Conservation (phyloP, 768 basidiomycete species). For the Lenzites betulinus region DNA sequence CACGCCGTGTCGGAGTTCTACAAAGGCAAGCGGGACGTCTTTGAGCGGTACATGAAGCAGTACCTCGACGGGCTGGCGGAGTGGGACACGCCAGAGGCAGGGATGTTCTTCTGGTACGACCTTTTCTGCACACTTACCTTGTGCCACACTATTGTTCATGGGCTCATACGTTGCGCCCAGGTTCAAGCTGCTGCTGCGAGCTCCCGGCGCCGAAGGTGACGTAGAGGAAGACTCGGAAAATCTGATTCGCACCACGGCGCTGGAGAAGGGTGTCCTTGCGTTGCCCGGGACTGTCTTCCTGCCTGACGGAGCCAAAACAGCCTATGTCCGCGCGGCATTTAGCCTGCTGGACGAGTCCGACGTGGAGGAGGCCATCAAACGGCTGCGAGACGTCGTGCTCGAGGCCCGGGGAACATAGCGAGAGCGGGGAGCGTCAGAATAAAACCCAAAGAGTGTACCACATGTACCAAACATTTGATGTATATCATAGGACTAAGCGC, state of each 20-base stretch:
- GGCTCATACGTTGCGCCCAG: constrained; percentile 36
- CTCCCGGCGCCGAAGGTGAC: constrained; percentile 32
- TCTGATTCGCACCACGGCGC: constrained; percentile 73
- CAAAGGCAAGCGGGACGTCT: constrained; percentile 70
- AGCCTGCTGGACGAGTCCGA: constrained; percentile 68
- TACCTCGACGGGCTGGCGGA: constrained; percentile 77
- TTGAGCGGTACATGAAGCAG: constrained; percentile 73
- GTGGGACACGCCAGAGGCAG: constrained; percentile 72
- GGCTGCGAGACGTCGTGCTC: constrained; percentile 46
- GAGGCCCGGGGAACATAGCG: constrained; percentile 22
- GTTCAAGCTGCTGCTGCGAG: constrained; percentile 74
- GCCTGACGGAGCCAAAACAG: constrained; percentile 68
- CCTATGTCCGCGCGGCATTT: constrained; percentile 87
- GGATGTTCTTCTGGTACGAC: constrained; percentile 88
- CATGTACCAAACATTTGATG: neutral
- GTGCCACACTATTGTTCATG: neutral
- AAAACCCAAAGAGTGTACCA: neutral
- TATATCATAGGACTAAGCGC: constrained; percentile 1
- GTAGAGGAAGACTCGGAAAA: constrained; percentile 50
- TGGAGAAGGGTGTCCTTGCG: constrained; percentile 82
- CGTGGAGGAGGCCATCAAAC: constrained; percentile 70
- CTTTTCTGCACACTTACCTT: constrained; percentile 20
- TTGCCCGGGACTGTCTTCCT: constrained; percentile 87
- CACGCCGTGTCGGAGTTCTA: constrained; percentile 72
- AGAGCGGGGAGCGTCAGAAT: neutral